Conservation (phyloP, 148 eudicot species). For the Rhododendron simsii region DNA sequence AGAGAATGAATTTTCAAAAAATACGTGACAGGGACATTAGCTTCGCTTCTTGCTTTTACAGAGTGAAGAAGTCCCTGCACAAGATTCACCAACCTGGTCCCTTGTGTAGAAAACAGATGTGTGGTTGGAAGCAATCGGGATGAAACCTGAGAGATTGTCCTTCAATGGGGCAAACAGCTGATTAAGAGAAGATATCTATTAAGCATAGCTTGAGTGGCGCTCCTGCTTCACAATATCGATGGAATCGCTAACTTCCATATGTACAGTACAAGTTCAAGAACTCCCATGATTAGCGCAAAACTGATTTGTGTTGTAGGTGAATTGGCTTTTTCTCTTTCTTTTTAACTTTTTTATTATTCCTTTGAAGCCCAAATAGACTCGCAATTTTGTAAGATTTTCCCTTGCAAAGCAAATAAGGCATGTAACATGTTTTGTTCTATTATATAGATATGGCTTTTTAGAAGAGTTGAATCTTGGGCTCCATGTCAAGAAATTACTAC, state of each 20-base stretch:
- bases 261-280: background rate
- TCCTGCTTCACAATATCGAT: background rate
- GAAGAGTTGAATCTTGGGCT: background rate
- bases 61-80: background rate
- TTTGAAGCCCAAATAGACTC: background rate
- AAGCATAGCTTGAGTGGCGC: background rate
- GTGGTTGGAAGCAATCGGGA: background rate
- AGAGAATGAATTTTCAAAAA: background rate
- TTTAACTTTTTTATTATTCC: too few relatives aligned
- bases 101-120: background rate
- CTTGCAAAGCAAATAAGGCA: background rate
- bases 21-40: background rate
- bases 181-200: background rate
- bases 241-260: background rate
- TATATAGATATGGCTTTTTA: background rate
- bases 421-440: background rate
- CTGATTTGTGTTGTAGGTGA: background rate
- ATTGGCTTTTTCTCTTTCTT: background rate
- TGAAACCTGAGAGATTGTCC: background rate
- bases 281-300: background rate
- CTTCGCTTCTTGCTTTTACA: background rate
- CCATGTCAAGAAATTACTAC: background rate
- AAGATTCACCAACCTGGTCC: background rate
- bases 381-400: background rate
- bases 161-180: background rate